phyloP scores from a whole-genome alignment of 441 rosid genomes.

The Melianthus villosus region DNA sequence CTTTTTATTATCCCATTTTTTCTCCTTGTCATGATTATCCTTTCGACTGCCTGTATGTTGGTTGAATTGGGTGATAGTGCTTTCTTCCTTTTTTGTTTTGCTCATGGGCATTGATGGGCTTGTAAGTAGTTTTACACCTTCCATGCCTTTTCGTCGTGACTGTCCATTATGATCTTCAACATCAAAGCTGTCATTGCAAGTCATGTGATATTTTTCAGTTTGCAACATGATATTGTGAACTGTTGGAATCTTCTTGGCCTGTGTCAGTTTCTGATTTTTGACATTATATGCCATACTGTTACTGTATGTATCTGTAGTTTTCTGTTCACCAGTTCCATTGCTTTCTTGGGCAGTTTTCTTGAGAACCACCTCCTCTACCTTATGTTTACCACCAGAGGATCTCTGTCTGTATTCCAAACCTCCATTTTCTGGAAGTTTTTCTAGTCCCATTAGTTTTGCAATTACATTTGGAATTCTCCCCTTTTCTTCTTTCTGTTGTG shows the following conservation, averaged over 20 bases:
- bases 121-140: slow-evolving; percentile 13
- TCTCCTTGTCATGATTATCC: slow-evolving; percentile 17
- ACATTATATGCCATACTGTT: slow-evolving; percentile 8
- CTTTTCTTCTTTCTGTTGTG: slow-evolving; percentile 31
- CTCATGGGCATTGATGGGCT: slow-evolving; percentile 9
- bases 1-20: slow-evolving; percentile 16
- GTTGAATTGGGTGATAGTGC: slow-evolving; percentile 7
- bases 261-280: slow-evolving; percentile 17
- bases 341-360: slow-evolving; percentile 20
- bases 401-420: slow-evolving; percentile 18
- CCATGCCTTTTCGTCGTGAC: slow-evolving; percentile 18
- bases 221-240: slow-evolving; percentile 12
- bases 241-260: slow-evolving; percentile 16
- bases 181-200: slow-evolving; percentile 14
- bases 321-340: slow-evolving; percentile 11
- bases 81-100: slow-evolving; percentile 19
- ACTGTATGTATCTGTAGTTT: slow-evolving; percentile 13
- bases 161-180: slow-evolving; percentile 16
- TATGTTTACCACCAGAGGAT: slow-evolving; percentile 19
- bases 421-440: slow-evolving; percentile 43
- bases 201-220: slow-evolving; percentile 14
- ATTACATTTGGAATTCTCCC: slow-evolving; percentile 69
- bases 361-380: slow-evolving; percentile 7
- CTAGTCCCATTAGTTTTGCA: slow-evolving; percentile 79
- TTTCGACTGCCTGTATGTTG: slow-evolving; percentile 18